Base-by-base conservation (phyloP, 371 early-diverging fungal genomes). In the Apophysomyces ossiformis region DNA sequence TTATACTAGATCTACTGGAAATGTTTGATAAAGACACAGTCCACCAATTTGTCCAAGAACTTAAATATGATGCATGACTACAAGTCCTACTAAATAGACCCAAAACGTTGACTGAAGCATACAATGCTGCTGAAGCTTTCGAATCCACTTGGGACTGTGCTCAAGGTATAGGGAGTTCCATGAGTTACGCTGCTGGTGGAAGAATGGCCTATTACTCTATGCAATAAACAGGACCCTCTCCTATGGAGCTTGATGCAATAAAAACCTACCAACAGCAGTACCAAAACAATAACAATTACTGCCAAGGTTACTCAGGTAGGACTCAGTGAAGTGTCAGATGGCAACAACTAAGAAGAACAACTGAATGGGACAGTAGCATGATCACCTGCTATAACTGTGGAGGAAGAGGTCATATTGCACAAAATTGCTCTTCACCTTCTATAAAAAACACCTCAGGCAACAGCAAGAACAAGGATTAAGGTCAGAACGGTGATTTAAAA, bases 1-100 rank as follows among this genome's bases (percentile, higher is more conserved):
- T 60, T 12, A 69, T 69, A 64, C n/a, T 60, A 1, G 69, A 69
- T 12, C 46, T 69, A 15, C 65, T 61, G 13, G 60, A 59, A 7
- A 68, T 68, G 63, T 38, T 41, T 39, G 64, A 64, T 4, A 38
- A 60, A 38, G 69, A 69, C 39, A 65, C 65, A 0, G n/a, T 47
- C 0, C 47, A 61, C n/a, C 45, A 56, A 16, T 69, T 69, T 38
- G 45, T 69, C 12, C 47, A 21, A 39, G 69, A 65, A 32, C 32
- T 69, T 2, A 3, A 46, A 18, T 46, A 44, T 59, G 59, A 62
- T 13, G 65, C 64, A 54, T 13, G 58, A 46, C n/a, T 64, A 35
- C 59, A 61, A 57, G 67, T 66, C 0, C 18, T 67, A 16, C 41
- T 56, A 1, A 61, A 9, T 4, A 21, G 41, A 5, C 67, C 61